phyloP scores from a whole-genome alignment of 2,329 filamentous ascomycete species.

The Epichloe sp. region DNA sequence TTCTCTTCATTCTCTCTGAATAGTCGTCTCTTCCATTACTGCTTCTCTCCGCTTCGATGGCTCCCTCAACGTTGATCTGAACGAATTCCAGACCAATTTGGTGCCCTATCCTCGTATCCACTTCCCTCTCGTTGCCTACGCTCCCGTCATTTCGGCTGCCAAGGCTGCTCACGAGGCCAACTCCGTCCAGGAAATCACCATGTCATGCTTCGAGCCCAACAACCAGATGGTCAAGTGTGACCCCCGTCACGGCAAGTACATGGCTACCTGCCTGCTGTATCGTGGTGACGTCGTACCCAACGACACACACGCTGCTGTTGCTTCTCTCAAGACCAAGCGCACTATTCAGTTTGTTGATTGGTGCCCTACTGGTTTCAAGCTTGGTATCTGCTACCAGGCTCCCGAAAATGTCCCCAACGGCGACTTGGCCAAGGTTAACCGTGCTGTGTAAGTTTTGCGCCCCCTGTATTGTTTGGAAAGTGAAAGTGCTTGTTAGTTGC shows the following conservation, averaged over 20 bases:
- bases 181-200: constrained; percentile 96
- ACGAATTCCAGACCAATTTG: constrained; percentile 99
- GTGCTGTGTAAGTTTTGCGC: constrained; percentile 67
- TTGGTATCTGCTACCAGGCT: constrained; percentile 99
- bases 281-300: constrained; percentile 96
- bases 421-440: constrained; percentile 94
- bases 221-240: constrained; percentile 99
- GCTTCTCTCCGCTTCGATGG: constrained; percentile 97
- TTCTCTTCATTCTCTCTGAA: neutral
- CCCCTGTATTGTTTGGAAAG: neutral
- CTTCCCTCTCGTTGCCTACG: constrained; percentile 95
- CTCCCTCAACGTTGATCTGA: constrained; percentile 96
- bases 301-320: constrained; percentile 84
- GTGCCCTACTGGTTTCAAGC: constrained; percentile 99
- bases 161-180: constrained; percentile 97
- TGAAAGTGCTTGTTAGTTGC: constrained; percentile 3
- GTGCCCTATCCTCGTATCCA: constrained; percentile 98
- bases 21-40: constrained; percentile 96
- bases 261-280: constrained; percentile 97
- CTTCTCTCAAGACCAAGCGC: constrained; percentile 96
- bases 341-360: constrained; percentile 99
- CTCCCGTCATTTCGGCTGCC: constrained; percentile 84
- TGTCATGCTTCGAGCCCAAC: constrained; percentile 98
- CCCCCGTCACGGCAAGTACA: constrained; percentile 98
- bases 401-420: constrained; percentile 93